phyloP scores from a whole-genome alignment of 1,139 yeast genomes.

The Kodamaea sp. region DNA sequence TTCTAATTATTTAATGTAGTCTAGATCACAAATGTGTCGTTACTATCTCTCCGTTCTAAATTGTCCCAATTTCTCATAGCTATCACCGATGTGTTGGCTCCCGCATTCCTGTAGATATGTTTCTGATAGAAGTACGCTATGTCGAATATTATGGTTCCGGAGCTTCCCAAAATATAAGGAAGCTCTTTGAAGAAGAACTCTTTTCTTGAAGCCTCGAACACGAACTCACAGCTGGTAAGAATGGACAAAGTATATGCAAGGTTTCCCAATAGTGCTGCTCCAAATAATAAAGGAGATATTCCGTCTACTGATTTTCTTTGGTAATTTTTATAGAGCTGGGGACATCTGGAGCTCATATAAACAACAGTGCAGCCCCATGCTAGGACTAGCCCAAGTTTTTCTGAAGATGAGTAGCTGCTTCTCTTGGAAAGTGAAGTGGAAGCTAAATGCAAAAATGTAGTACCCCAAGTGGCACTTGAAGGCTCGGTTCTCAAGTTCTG shows the following conservation, averaged over 20 bases:
- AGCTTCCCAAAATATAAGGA: conserved; percentile 83
- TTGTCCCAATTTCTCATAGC: conserved; percentile 27
- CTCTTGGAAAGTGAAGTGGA: background rate
- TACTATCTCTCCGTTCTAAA: conserved; percentile 6
- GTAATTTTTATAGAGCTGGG: conserved; percentile 80
- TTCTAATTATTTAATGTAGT: too few relatives aligned
- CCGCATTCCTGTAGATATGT: conserved; percentile 33
- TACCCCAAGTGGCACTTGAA: background rate
- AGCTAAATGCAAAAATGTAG: background rate
- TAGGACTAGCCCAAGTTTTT: conserved; percentile 30
- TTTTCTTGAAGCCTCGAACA: conserved; percentile 32
- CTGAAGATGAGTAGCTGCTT: conserved; percentile 1
- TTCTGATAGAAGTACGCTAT: conserved; percentile 70
- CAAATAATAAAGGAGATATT: conserved; percentile 73
- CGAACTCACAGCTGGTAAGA: conserved; percentile 49
- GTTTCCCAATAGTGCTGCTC: conserved; percentile 80
- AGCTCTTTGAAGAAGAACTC: conserved; percentile 66
- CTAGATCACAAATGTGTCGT: conserved; percentile 7
- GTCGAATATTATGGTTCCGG: conserved; percentile 85
- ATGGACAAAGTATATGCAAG: conserved; percentile 79
- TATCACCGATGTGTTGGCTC: conserved; percentile 28
- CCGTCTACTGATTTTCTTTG: conserved; percentile 81
- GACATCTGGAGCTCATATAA: conserved; percentile 78
- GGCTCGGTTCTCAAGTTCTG: background rate
- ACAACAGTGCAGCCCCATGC: conserved; percentile 84